These are phyloP conservation scores for Tuber microsphaerosporum DNA, from an alignment of 495 filamentous ascomycete species.

Conservation along the genomic window DNA sequence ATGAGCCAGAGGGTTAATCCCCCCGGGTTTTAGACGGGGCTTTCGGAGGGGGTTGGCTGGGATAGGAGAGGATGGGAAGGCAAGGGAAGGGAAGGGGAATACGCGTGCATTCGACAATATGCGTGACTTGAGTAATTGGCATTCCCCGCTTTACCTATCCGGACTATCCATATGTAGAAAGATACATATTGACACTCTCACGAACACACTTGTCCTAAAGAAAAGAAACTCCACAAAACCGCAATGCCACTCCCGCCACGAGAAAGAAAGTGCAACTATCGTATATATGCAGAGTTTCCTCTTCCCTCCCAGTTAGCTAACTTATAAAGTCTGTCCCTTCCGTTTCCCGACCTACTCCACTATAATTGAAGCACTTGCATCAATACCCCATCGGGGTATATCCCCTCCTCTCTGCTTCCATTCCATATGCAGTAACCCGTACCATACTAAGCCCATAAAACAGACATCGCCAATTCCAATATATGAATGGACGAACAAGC, in stretches of 20 bases:
- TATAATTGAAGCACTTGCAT: neutral
- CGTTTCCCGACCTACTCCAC: neutral
- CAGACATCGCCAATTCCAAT: neutral
- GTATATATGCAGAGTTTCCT: neutral
- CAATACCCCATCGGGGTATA: neutral
- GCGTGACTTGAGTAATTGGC: neutral
- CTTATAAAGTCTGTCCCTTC: neutral
- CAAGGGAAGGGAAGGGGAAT: neutral
- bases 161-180: neutral
- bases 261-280: neutral
- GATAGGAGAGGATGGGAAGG: neutral
- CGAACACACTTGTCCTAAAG: neutral
- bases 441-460: neutral
- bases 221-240: neutral
- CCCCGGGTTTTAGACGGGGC: constrained; percentile 67
- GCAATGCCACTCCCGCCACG: neutral
- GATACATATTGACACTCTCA: neutral
- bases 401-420: neutral
- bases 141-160: neutral
- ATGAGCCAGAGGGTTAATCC: constrained; percentile 88
- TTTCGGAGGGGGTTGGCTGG: neutral
- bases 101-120: neutral
- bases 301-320: neutral
- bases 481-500: neutral
- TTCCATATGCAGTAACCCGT: neutral